Conservation (phyloP, 306 rosid species). For the Herpetospermum pedunculosum region DNA sequence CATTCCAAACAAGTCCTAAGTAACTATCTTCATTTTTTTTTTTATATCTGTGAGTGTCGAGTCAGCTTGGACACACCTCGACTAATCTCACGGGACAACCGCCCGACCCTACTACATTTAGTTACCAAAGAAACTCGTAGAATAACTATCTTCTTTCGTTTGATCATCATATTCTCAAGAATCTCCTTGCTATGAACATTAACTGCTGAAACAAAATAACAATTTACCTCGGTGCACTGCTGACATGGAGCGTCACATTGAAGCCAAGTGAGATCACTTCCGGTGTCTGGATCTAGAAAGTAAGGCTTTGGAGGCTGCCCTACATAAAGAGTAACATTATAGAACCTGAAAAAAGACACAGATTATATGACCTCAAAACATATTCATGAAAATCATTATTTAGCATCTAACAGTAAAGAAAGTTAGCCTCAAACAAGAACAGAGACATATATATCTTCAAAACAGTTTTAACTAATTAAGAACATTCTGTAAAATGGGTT, state of each 20-base stretch:
- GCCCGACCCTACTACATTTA: no score
- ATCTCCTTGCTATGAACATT: neutral
- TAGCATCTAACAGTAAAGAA: neutral
- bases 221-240: constrained; percentile 61
- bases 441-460: neutral
- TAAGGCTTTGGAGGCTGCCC: constrained; percentile 85
- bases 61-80: no score
- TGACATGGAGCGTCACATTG: constrained; percentile 88
- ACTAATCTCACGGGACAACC: no score
- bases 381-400: neutral
- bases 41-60: no score
- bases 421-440: neutral
- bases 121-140: no score
- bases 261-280: constrained; percentile 98
- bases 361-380: neutral
- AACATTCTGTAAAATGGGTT: neutral
- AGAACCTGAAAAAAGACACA: constrained; percentile 42
- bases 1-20: no score
- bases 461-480: neutral
- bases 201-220: neutral
- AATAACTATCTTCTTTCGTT: neutral
- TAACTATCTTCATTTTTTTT: no score
- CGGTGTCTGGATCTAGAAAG: constrained; percentile 84
- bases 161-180: neutral
- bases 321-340: constrained; percentile 66